Evolutionary conservation across 805 yeast species (phyloP).

Genomic region (Millerago galiae): DNA sequence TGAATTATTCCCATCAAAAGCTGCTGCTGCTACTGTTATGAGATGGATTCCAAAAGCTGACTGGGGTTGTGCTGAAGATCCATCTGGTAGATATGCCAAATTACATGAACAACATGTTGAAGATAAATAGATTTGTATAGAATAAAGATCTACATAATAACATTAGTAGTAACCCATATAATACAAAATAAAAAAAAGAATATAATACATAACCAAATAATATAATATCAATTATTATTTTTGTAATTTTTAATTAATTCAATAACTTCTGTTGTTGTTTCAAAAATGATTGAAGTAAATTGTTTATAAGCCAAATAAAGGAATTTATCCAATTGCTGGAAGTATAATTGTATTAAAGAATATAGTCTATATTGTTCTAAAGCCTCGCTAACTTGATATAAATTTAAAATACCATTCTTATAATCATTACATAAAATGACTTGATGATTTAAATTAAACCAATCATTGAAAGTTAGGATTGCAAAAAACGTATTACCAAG

Average conservation of each 20-base stretch:
- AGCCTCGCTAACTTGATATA: slow-evolving; percentile 20
- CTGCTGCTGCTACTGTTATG: slow-evolving; percentile 96
- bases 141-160: neutral
- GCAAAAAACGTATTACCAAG: slow-evolving; percentile 16
- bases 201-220: neutral
- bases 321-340: slow-evolving; percentile 4
- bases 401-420: slow-evolving; percentile 20
- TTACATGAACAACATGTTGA: slow-evolving; percentile 70
- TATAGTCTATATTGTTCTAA: slow-evolving; percentile 17
- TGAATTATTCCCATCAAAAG: slow-evolving; percentile 81
- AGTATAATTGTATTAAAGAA: slow-evolving; percentile 4
- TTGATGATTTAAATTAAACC: slow-evolving; percentile 20
- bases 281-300: slow-evolving; percentile 9
- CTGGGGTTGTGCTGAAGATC: slow-evolving; percentile 99
- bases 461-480: slow-evolving; percentile 17
- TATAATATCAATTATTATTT: neutral
- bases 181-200: too few relatives aligned
- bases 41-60: slow-evolving; percentile 99
- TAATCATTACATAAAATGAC: slow-evolving; percentile 24
- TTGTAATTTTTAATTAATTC: slow-evolving; percentile 3
- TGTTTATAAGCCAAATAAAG: slow-evolving; percentile 14
- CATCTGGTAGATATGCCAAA: slow-evolving; percentile 94
- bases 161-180: too few relatives aligned
- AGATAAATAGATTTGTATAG: slow-evolving; percentile 5
- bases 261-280: slow-evolving; percentile 6